Percentiles rank a stretch among this genome's conserved stretches.
These are phyloP conservation scores for Backusella westeae DNA, from an alignment of 192 early-diverging fungal species.

Conservation along the genomic window DNA sequence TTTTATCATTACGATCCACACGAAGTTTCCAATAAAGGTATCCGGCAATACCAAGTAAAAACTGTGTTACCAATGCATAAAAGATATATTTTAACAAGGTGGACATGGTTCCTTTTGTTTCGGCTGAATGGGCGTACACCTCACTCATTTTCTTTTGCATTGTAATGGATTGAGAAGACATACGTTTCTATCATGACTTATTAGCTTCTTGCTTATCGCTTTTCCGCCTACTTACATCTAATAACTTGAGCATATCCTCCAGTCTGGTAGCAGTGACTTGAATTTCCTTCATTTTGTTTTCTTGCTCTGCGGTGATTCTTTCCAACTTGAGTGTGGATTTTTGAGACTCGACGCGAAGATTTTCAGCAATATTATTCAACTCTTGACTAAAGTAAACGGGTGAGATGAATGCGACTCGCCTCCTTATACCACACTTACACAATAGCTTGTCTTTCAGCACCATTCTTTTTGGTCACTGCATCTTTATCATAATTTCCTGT, in stretches of 20 bases:
- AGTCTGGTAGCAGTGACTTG: background rate
- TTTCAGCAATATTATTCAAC: background rate
- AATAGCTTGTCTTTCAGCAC: background rate
- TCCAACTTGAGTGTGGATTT: background rate
- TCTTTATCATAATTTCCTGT: background rate
- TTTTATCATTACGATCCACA: slow-evolving; percentile 34
- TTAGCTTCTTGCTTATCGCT: too few relatives aligned
- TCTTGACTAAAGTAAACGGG: background rate
- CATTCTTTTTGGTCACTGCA: background rate
- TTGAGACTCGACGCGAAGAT: background rate
- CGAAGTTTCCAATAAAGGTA: slow-evolving; percentile 36
- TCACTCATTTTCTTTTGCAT: slow-evolving; percentile 19
- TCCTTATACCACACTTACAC: background rate
- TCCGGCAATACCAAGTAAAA: slow-evolving; percentile 7
- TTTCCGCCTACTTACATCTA: slow-evolving; percentile 17
- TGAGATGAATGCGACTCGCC: background rate
- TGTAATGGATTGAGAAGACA: slow-evolving; percentile 13
- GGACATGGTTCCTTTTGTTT: slow-evolving; percentile 26
- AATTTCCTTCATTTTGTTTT: slow-evolving; percentile 11
- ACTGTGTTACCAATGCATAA: slow-evolving; percentile 28
- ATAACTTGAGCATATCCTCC: slow-evolving; percentile 4
- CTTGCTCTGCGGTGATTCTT: slow-evolving; percentile 12
- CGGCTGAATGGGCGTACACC: slow-evolving; percentile 13
- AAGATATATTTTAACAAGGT: slow-evolving; percentile 20
- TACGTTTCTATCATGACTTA: background rate